These are phyloP conservation scores for Erigeron canadensis DNA, from an alignment of 129 eudicot genomes.

Conservation along the genomic window DNA sequence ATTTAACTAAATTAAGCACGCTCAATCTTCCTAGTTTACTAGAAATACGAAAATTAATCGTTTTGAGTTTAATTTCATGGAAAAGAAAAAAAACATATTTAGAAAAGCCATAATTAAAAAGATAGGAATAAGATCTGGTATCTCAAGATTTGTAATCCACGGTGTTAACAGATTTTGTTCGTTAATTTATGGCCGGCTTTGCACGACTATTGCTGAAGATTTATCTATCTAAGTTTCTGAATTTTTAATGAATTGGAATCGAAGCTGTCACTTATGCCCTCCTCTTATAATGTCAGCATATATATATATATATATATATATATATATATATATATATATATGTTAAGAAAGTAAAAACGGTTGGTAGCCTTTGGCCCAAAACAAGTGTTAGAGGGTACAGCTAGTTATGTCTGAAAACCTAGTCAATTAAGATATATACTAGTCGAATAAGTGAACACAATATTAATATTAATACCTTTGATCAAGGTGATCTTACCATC, in stretches of 20 bases:
- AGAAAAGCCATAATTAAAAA: too few species aligned
- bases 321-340: too few species aligned
- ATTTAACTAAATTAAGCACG: too few species aligned
- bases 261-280: slow-evolving; percentile 16
- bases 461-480: too few species aligned
- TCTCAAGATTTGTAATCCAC: slow-evolving; percentile 31
- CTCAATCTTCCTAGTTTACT: too few species aligned
- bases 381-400: slow-evolving; percentile 38
- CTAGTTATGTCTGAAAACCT: slow-evolving; percentile 27
- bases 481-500: slow-evolving; percentile 6
- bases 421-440: too few species aligned
- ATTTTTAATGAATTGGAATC: slow-evolving; percentile 3
- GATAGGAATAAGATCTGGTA: slow-evolving; percentile 34
- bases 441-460: background rate
- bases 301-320: too few species aligned
- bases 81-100: too few species aligned
- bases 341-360: slow-evolving; percentile 5
- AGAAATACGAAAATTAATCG: too few species aligned
- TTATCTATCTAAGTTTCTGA: slow-evolving; percentile 15
- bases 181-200: slow-evolving; percentile 48
- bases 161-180: slow-evolving; percentile 40
- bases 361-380: slow-evolving; percentile 27
- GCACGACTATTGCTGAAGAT: slow-evolving; percentile 27
- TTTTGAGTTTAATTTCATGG: too few species aligned
- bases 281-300: background rate